Evolutionary conservation across 441 rosid species (phyloP).

Genomic region (Euphorbia celastroides): DNA sequence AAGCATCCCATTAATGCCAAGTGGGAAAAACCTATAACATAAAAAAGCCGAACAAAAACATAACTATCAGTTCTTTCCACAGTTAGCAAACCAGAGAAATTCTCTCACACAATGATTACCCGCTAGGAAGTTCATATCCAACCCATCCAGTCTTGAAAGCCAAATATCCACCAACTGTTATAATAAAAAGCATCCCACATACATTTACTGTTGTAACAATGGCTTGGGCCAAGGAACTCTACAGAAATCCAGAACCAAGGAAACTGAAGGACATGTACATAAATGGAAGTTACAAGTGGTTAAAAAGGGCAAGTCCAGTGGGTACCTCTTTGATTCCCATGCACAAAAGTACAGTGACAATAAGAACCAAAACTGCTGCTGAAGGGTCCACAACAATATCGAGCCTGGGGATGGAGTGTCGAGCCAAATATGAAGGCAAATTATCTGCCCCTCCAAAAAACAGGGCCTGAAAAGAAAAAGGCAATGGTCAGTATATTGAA

Average conservation of each 20-base stretch:
- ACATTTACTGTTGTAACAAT: constrained; percentile 69
- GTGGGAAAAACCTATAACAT: constrained; percentile 62
- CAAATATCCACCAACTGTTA: constrained; percentile 65
- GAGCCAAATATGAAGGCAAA: constrained; percentile 65
- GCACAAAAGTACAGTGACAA: constrained; percentile 76
- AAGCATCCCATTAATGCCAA: constrained; percentile 79
- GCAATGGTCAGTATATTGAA: background rate
- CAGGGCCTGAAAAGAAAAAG: constrained; percentile 47
- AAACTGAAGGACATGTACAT: background rate
- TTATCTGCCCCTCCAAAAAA: constrained; percentile 82
- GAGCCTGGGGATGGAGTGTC: constrained; percentile 72
- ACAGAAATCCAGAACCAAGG: constrained; percentile 18
- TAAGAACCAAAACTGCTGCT: constrained; percentile 70
- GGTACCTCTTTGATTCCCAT: constrained; percentile 92
- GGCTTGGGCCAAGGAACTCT: constrained; percentile 76
- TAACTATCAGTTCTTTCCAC: background rate
- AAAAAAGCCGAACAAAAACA: constrained; percentile 5
- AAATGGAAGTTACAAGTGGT: background rate
- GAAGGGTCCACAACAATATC: constrained; percentile 83
- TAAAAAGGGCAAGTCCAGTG: constrained; percentile 5
- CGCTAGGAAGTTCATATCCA: constrained; percentile 70
- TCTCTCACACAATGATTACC: constrained; percentile 35
- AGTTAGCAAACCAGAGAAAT: background rate
- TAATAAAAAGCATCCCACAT: constrained; percentile 71
- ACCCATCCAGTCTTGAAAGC: constrained; percentile 78